A percentile compares a stretch with the other conserved stretches of the same genome.
Evolutionary conservation across 768 basidiomycete species (phyloP).

Genomic region (Psilocybe tampanensis): DNA sequence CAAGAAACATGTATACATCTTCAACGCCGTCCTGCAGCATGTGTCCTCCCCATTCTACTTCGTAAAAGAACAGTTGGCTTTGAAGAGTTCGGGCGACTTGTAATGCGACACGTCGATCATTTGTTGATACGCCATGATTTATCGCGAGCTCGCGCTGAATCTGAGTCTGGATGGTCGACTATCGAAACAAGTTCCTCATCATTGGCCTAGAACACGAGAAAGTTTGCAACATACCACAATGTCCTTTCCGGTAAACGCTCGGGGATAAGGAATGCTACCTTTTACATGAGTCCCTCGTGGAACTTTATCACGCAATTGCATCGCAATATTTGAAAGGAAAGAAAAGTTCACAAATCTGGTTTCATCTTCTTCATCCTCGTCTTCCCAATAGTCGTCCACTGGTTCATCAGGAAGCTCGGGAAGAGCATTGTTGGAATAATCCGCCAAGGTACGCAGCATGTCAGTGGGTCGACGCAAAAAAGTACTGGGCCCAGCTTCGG

Average conservation of each 20-base stretch:
- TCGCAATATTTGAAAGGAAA: slow-evolving; percentile 85
- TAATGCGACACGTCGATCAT: slow-evolving; percentile 81
- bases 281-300: slow-evolving; percentile 87
- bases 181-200: slow-evolving; percentile 2
- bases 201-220: not conserved
- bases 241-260: slow-evolving; percentile 93
- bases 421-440: slow-evolving; percentile 25
- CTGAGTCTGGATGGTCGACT: slow-evolving; percentile 88
- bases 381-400: slow-evolving; percentile 59
- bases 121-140: slow-evolving; percentile 72
- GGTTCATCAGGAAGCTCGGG: slow-evolving; percentile 33
- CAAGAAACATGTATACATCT: slow-evolving; percentile 92
- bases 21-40: slow-evolving; percentile 86
- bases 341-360: slow-evolving; percentile 87
- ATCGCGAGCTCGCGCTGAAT: slow-evolving; percentile 84
- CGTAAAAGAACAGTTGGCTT: slow-evolving; percentile 92
- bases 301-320: slow-evolving; percentile 88
- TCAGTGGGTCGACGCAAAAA: slow-evolving; percentile 38
- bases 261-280: slow-evolving; percentile 88
- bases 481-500: slow-evolving; percentile 9
- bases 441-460: slow-evolving; percentile 36
- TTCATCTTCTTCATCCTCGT: slow-evolving; percentile 55
- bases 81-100: slow-evolving; percentile 91
- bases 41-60: slow-evolving; percentile 92
- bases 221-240: slow-evolving; percentile 68